Percentiles rank a stretch among this genome's conserved stretches.
phyloP scores from a whole-genome alignment of 2,329 filamentous ascomycete genomes.

The Colletotrichum sp. region DNA sequence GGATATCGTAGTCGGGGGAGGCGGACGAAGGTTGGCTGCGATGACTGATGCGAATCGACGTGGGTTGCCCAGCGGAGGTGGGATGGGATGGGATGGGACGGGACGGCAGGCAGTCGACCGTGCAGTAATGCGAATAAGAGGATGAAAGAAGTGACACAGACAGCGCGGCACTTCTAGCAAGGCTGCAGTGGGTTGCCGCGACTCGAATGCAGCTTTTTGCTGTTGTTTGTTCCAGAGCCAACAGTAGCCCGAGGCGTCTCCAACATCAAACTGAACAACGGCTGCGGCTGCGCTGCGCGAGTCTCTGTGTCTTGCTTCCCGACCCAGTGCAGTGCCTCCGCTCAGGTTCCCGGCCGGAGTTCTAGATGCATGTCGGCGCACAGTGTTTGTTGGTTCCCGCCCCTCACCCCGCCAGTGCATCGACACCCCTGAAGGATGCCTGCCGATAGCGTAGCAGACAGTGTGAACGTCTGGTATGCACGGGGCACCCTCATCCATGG shows the following conservation, averaged over 20 bases:
- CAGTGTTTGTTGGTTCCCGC: background rate
- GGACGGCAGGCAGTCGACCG: background rate
- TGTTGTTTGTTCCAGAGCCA: background rate
- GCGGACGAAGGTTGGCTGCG: background rate
- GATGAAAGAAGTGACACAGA: background rate
- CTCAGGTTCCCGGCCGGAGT: background rate
- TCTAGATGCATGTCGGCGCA: constrained; percentile 1
- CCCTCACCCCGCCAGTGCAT: background rate
- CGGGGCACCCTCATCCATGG: background rate
- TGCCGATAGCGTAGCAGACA: background rate
- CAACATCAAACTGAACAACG: background rate
- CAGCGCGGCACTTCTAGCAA: background rate
- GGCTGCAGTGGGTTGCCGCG: background rate
- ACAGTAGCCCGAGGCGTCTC: background rate
- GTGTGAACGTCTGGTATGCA: background rate
- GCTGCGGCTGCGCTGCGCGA: background rate
- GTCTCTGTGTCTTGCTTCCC: background rate
- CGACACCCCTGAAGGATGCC: background rate
- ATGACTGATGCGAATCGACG: background rate
- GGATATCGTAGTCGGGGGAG: background rate
- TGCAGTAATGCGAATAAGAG: background rate
- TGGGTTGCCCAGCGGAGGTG: background rate
- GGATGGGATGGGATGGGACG: background rate
- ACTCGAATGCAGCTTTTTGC: background rate
- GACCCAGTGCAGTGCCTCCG: background rate